Base-by-base conservation (phyloP, 345 rosid genomes). In the Mallotus nudiflorus region DNA sequence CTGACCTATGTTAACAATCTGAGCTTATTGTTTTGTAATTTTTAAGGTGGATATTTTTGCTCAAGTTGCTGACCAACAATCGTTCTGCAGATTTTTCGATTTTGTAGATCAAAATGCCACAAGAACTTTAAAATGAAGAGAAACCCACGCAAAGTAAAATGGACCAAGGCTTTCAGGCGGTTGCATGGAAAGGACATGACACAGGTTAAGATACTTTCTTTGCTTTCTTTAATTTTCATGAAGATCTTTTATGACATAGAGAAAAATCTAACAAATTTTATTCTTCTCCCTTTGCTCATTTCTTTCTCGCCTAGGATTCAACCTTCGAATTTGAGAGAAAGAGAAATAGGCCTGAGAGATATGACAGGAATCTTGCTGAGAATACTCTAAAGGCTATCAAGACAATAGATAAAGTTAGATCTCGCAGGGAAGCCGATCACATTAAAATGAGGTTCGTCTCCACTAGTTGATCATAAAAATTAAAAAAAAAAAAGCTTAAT, bases 71-170 rank as follows among this genome's bases (percentile, higher is more conserved):
- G 25, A 67, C 39, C 1, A 16, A 6, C 45, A 62, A 24, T 35
- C 56, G 35, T 53, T 66, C 51, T 78, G 84, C 80, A 92, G 98
- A 81, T 95, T 46, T 95, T 92, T 80, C 75, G 91, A 35, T 95
- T 95, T 79, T 95, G 96, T 80, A 81, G 97, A 81, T 93, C 93
- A 9, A 88, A 88, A 75, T 90, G 96, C 79, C 96, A 93, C 77
- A 93, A 93, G 78, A 93, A 93, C 75, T 89, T 93, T 69, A 96
- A 96, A 81, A 96, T 92, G 99, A 96, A 96, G 90, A 92, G 98
- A 73, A 96, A 92, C 74, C 99, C 98, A 7, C 89, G 97, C 49
- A 92, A 95, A 71, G 94, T 95, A 9, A 92, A 92, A 71, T 95
- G 98, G 98, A 92, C 98, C 61, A 95, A 95, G 87, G 97, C 94